phyloP scores from a whole-genome alignment of 2,329 filamentous ascomycete genomes.

The Coleophoma crateriformis region DNA sequence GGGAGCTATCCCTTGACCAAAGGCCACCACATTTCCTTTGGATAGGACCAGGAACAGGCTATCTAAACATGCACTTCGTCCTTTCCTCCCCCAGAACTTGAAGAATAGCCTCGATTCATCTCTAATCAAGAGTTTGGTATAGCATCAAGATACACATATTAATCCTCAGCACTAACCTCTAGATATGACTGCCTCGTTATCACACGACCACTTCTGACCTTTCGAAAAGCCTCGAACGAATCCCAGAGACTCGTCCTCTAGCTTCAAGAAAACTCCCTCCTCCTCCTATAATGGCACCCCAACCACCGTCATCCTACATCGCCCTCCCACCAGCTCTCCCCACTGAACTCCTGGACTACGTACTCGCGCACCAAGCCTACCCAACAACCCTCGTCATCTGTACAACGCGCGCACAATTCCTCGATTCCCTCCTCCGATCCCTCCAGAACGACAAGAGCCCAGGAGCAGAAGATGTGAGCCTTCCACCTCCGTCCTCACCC shows the following conservation, averaged over 20 bases:
- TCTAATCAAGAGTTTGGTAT: too few relatives aligned
- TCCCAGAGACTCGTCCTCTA: not conserved
- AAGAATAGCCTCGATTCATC: too few relatives aligned
- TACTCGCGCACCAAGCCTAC: conserved; percentile 49
- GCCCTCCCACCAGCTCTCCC: conserved; percentile 49
- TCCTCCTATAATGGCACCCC: not conserved
- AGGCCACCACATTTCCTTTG: too few relatives aligned
- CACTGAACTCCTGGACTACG: conserved; percentile 57
- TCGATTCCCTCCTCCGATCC: conserved; percentile 42
- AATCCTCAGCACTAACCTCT: too few relatives aligned
- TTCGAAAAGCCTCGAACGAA: too few relatives aligned
- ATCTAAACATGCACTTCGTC: too few relatives aligned
- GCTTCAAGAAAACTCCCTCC: not conserved
- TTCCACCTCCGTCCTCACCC: conserved; percentile 4
- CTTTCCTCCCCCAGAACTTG: too few relatives aligned
- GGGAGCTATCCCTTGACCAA: too few relatives aligned
- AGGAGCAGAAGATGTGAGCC: conserved; percentile 1
- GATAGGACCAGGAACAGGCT: too few relatives aligned
- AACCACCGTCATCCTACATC: conserved; percentile 26
- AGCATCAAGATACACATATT: too few relatives aligned
- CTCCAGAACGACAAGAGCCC: conserved; percentile 35
- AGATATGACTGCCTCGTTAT: too few relatives aligned
- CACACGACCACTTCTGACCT: too few relatives aligned
- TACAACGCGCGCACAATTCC: conserved; percentile 57
- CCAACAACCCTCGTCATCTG: conserved; percentile 69